Base-by-base conservation (phyloP, 768 basidiomycete genomes). In the Russula earlei region DNA sequence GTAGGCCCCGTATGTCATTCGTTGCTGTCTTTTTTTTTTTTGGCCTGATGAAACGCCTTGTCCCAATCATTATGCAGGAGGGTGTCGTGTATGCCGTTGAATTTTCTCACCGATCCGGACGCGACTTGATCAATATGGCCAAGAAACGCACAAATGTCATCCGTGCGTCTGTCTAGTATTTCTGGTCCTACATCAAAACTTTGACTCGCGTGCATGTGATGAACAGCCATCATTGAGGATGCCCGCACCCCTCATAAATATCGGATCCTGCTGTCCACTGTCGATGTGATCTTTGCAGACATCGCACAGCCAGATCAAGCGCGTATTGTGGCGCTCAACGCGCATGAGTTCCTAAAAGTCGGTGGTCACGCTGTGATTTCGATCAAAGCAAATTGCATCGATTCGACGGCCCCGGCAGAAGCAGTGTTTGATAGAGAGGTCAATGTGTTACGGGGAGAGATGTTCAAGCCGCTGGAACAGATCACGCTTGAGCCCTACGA, bases 141-240 rank as follows among this genome's bases (percentile, higher is more conserved):
- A 97, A 98, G 75, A 97, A 96, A 74, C 81, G 96, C 57, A 98
- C 96, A 62, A 99, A 98, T 71, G 92, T 98, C 62, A 95, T 98
- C 66, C 96, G 92, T 95, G 73, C 56, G 88, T 78, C 5, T 37
- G 87, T 77, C 3, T 31, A 44, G 34, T 47, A 9, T 25, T 5
- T 20, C 5, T 38, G 14, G 9, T 15, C 37, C 34, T 20, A 25
- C 36, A 25, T 48, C 2, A 38, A 27, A 41, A 6, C 8, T 29
- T 19, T 33, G 24, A 52, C 22, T 33, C 51, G 34, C 7, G 49
- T 36, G 29, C 45, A 54, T 49, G 3, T 31, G 29, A 20, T 62
- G 5, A 49, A 22, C 51, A 92, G 89, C 95, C 38, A 99, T 99
- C 67, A 80, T 99, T 47, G 96, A 98, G 70, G 96, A 99, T 67